Conservation (phyloP, 208 protist species). For the Porcisia deanei region DNA sequence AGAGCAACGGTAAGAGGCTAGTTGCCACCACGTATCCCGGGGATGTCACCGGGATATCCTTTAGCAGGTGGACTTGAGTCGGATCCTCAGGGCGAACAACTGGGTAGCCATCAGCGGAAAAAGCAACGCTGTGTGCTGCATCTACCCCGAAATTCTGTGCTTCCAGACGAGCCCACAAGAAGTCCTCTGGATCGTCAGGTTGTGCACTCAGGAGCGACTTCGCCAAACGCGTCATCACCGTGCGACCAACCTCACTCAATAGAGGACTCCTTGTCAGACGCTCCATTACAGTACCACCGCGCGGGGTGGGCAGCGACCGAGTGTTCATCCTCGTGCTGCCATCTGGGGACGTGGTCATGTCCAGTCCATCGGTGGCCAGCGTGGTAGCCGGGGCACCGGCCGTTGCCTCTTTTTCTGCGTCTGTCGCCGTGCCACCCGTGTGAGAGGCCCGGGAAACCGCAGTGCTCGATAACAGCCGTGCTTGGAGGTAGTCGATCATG, state of each 20-base stretch:
- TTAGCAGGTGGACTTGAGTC: constrained; percentile 47
- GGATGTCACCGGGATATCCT: constrained; percentile 42
- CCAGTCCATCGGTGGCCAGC: not conserved
- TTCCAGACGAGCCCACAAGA: constrained; percentile 57
- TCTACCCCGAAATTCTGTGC: constrained; percentile 51
- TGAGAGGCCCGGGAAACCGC: constrained; percentile 7
- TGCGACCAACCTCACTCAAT: constrained; percentile 25
- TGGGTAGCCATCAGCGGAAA: constrained; percentile 28
- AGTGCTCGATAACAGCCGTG: constrained; percentile 32
- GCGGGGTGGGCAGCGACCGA: not conserved
- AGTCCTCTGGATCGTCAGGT: constrained; percentile 59
- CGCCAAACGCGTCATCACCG: constrained; percentile 36
- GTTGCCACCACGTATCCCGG: constrained; percentile 50
- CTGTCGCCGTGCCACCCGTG: not conserved
- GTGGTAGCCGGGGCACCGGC: not conserved
- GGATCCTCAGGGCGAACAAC: constrained; percentile 42
- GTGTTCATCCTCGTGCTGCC: constrained; percentile 5
- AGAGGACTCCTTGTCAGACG: constrained; percentile 45
- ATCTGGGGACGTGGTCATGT: not conserved
- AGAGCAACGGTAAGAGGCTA: constrained; percentile 45
- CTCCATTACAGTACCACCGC: constrained; percentile 50
- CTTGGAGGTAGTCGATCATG: constrained; percentile 52
- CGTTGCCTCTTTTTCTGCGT: not conserved
- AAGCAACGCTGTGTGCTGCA: constrained; percentile 24
- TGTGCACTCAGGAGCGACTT: constrained; percentile 47